phyloP scores from a whole-genome alignment of 805 yeast genomes.

The Saccharomyces kudriavzevii region DNA sequence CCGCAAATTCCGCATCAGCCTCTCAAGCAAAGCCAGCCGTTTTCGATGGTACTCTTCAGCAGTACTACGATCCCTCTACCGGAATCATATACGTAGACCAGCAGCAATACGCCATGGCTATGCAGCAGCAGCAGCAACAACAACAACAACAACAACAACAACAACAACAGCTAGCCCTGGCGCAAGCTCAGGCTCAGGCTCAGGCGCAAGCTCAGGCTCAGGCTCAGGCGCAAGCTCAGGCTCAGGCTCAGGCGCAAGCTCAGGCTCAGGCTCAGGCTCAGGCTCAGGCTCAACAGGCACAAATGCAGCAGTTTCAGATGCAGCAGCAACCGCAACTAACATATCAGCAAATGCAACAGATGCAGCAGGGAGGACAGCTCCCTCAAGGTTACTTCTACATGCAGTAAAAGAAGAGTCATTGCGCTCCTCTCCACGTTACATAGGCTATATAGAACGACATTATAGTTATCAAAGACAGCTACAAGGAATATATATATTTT shows the following conservation, averaged over 20 bases:
- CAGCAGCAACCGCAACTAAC: slow-evolving; percentile 14
- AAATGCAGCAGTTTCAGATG: slow-evolving; percentile 18
- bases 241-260: slow-evolving; percentile 7
- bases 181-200: slow-evolving; percentile 22
- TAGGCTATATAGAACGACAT: not conserved
- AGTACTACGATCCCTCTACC: slow-evolving; percentile 63
- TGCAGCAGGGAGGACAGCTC: slow-evolving; percentile 5
- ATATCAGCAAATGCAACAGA: slow-evolving; percentile 6
- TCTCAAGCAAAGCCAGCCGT: slow-evolving; percentile 20
- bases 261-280: slow-evolving; percentile 7
- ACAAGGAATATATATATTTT: not conserved
- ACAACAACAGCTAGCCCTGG: slow-evolving; percentile 13
- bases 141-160: slow-evolving; percentile 11
- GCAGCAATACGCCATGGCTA: slow-evolving; percentile 41
- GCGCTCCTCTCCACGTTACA: not conserved
- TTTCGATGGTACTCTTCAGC: slow-evolving; percentile 39
- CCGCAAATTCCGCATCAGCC: slow-evolving; percentile 6
- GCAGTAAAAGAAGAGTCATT: slow-evolving; percentile 1
- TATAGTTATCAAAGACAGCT: not conserved
- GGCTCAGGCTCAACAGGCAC: slow-evolving; percentile 11
- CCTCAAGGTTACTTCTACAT: slow-evolving; percentile 11
- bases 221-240: slow-evolving; percentile 8
- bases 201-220: slow-evolving; percentile 9
- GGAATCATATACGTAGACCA: slow-evolving; percentile 64
- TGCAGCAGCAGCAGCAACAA: slow-evolving; percentile 16